A percentile compares a stretch with the other conserved stretches of the same genome.
phyloP scores from a whole-genome alignment of 2,329 filamentous ascomycete species.

The Arthrobotrys musiformis region DNA sequence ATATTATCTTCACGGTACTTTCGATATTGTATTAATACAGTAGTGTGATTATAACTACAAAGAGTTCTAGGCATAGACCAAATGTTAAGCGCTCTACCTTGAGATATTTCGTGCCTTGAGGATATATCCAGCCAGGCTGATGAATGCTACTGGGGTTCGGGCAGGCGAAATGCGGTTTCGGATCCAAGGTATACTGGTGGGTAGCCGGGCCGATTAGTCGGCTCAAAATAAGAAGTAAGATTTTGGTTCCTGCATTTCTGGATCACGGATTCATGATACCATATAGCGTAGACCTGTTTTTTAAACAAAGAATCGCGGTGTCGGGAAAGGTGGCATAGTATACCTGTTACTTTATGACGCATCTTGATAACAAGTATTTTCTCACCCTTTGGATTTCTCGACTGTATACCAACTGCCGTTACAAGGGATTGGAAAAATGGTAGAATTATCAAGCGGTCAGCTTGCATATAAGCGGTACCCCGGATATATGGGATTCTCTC shows the following conservation, averaged over 20 bases:
- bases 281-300: not conserved
- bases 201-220: constrained; percentile 31
- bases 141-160: not conserved
- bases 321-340: not conserved
- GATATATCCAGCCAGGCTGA: not conserved
- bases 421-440: constrained; percentile 27
- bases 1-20: too few species aligned
- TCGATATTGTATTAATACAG: too few species aligned
- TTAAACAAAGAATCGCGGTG: not conserved
- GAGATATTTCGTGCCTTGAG: not conserved
- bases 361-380: too few species aligned
- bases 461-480: constrained; percentile 30
- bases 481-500: not conserved
- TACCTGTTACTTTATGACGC: not conserved
- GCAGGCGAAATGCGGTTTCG: constrained; percentile 27
- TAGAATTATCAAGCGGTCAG: constrained; percentile 33
- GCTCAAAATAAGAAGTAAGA: not conserved
- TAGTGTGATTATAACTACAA: too few species aligned
- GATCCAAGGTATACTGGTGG: constrained; percentile 38
- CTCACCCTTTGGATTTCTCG: too few species aligned
- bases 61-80: too few species aligned
- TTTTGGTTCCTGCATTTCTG: constrained; percentile 31
- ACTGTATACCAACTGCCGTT: constrained; percentile 31
- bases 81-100: too few species aligned
- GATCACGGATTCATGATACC: too few species aligned